These are phyloP conservation scores for Fusarium cyanostomum DNA, from an alignment of 2,329 filamentous ascomycete genomes.

Conservation along the genomic window DNA sequence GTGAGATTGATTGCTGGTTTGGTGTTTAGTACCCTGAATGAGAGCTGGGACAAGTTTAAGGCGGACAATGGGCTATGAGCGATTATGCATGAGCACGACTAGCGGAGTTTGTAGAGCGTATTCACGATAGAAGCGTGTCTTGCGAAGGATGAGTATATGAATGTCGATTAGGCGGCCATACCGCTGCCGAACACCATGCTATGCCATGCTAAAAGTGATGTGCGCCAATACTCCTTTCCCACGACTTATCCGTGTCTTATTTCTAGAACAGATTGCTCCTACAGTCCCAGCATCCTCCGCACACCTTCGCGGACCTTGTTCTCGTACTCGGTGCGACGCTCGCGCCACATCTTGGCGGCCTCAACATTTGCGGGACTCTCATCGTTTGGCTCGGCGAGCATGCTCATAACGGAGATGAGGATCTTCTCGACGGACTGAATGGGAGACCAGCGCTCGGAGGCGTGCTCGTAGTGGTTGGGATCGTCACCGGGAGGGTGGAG, in stretches of 20 bases:
- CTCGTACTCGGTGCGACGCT: constrained; percentile 85
- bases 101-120: constrained; percentile 42
- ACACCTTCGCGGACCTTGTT: constrained; percentile 85
- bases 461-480: constrained; percentile 97
- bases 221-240: constrained; percentile 38
- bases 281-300: constrained; percentile 79
- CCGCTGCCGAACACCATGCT: constrained; percentile 43
- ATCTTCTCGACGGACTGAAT: constrained; percentile 99
- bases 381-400: constrained; percentile 96
- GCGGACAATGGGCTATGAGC: constrained; percentile 69
- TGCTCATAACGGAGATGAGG: constrained; percentile 95
- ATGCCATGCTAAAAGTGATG: constrained; percentile 33
- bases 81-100: constrained; percentile 29
- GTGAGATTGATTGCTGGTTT: constrained; percentile 71
- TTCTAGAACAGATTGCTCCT: constrained; percentile 16
- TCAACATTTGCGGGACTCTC: constrained; percentile 97
- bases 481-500: constrained; percentile 96
- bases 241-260: not conserved
- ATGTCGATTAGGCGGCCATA: constrained; percentile 34
- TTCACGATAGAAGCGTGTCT: constrained; percentile 35
- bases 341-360: constrained; percentile 95
- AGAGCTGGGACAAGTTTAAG: constrained; percentile 80
- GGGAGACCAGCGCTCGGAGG: constrained; percentile 93
- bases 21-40: constrained; percentile 75
- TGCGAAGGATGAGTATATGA: constrained; percentile 36